Base-by-base conservation (phyloP, 2,329 filamentous ascomycete genomes). In the Fusarium neocosmosporiellum region DNA sequence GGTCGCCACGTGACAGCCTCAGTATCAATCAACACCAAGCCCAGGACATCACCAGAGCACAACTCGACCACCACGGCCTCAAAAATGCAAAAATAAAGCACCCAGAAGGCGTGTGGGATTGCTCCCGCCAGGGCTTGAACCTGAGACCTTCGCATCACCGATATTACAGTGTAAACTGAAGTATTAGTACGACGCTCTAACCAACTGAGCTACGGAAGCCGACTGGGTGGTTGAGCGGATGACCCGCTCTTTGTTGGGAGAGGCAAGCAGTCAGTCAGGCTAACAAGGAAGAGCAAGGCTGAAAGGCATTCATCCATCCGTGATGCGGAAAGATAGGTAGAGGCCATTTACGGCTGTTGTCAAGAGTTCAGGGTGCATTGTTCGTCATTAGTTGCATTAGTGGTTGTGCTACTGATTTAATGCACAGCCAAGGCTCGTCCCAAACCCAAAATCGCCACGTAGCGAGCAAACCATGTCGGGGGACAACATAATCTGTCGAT, bases 121-220 rank as follows among this genome's bases (percentile, higher is more conserved):
- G 66, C 67, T 69, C 67, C 67, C 66, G 67, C 67, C 67, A 69
- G 67, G 59, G 67, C 67, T 69, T 69, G 67, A 69, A 69, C 67
- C 67, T 65, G 67, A 69, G 66, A 65, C 67, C 66, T 70, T 70
- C 67, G 67, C 67, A 70, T 59, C 22, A 69, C 67, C 27, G 65
- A 43, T 64, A 69, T 60, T 29, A 70, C 67, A 34, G 66, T 37
- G 64, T 57, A 69, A 39, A 69, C 59, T 70, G 67, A 61, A 66
- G 67, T 70, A 70, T 69, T 69, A 66, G 67, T 70, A 70, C 67
- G 67, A 70, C 67, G 66, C 67, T 70, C 66, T 70, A 66, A 70
- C 66, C 67, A 69, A 69, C 67, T 69, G 67, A 69, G 67, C 67
- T 69, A 69, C 67, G 67, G 68, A 70, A 70, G 68, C 67, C 68